Conservation (phyloP, 306 rosid species). For the Castanea sativa region DNA sequence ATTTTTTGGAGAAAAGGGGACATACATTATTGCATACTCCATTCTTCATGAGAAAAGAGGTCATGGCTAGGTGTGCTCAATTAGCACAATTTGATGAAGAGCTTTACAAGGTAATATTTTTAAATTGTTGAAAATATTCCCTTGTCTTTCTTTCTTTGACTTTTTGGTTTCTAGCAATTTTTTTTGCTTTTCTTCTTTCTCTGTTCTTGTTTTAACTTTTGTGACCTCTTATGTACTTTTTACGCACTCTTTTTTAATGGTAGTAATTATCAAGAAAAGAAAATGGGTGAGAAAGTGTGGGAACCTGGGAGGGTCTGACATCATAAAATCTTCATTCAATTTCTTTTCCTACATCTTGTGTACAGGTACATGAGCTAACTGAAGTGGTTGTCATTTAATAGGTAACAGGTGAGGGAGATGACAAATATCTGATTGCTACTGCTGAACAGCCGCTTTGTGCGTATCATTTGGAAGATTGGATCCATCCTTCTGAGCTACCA, state of each 20-base stretch:
- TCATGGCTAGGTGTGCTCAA: conserved; percentile 95
- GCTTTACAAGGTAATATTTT: conserved; percentile 69
- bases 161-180: neutral
- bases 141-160: neutral
- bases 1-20: conserved; percentile 77
- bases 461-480: conserved; percentile 88
- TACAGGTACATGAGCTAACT: neutral
- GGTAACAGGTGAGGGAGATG: conserved; percentile 99
- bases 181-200: neutral
- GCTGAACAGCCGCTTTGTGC: conserved; percentile 97
- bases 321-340: too few relatives aligned
- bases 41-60: conserved; percentile 89
- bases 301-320: neutral
- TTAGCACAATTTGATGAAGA: conserved; percentile 97
- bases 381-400: conserved; percentile 21
- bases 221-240: neutral
- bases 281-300: neutral
- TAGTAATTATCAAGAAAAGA: neutral
- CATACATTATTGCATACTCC: conserved; percentile 77
- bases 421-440: conserved; percentile 95
- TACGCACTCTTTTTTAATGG: neutral
- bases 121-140: conserved; percentile 8
- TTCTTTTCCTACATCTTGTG: neutral
- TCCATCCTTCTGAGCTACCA: conserved; percentile 91
- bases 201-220: neutral